A percentile compares a stretch with the other conserved stretches of the same genome.
Conservation (phyloP, 202 grass and related monocot genomes). For the Eragrostis tef region DNA sequence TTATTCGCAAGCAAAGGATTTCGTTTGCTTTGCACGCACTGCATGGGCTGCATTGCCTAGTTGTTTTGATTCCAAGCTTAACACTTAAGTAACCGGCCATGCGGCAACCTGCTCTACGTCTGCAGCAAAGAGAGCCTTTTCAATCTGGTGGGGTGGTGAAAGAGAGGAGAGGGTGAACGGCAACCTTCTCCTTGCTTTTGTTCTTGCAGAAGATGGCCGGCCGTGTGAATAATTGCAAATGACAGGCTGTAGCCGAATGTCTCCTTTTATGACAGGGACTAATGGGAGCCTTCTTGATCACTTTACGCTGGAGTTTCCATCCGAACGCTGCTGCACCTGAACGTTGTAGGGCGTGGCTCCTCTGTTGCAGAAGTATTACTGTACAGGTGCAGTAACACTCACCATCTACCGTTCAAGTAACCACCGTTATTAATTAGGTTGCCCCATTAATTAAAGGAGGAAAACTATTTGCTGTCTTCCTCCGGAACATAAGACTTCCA, state of each 20-base stretch:
- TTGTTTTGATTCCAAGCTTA: constrained; percentile 57
- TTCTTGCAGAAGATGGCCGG: constrained; percentile 11
- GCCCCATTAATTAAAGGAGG: too few species aligned
- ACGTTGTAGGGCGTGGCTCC: too few species aligned
- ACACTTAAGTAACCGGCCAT: constrained; percentile 41
- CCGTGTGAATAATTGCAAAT: constrained; percentile 26
- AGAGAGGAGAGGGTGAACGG: constrained; percentile 22
- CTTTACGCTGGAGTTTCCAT: constrained; percentile 9
- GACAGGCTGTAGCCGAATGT: constrained; percentile 18
- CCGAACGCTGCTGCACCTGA: too few species aligned
- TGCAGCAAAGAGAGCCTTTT: not conserved
- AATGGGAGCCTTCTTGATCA: constrained; percentile 28
- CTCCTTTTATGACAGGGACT: constrained; percentile 34
- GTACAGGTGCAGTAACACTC: too few species aligned
- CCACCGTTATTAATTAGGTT: too few species aligned
- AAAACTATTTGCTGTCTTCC: too few species aligned
- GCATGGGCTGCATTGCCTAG: constrained; percentile 34
- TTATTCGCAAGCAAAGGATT: constrained; percentile 41
- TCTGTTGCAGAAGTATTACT: too few species aligned
- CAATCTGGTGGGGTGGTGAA: constrained; percentile 28
- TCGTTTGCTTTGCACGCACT: constrained; percentile 23
- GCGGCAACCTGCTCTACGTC: not conserved
- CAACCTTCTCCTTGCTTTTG: not conserved
- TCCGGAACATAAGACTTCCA: too few species aligned
- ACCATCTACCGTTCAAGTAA: too few species aligned